Base-by-base conservation (phyloP, 2,329 filamentous ascomycete genomes). In the Ophiostoma himal-ulmi region DNA sequence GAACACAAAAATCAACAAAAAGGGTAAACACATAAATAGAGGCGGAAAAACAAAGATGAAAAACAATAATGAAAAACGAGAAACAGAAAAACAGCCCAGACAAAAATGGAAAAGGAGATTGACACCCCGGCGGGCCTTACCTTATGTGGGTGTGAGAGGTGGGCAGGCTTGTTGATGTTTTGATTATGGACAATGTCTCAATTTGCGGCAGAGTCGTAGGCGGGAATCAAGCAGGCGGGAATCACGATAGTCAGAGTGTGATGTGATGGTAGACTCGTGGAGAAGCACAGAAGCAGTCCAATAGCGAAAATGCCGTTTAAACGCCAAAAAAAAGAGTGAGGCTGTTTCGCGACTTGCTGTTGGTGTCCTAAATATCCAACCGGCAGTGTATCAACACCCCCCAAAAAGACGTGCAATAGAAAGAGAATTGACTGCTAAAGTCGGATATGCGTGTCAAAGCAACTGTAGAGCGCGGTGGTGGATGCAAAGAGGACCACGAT, bases 301-400 rank as follows among this genome's bases (percentile, higher is more conserved):
- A 57, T 22, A 54, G 13, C 0, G 57, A 17, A 62, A 65, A 39
- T 22, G 13, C 44, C 44, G 1, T 39, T 13, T 48, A 2, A 20
- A 48, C n/a, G 52, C n/a, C 52, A 57, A 57, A 54, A 65, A 60
- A 22, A 20, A 36, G 34, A 44, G n/a, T 17, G 65, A 48, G 20
- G n/a, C 20, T 37, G 13, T 20, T 44, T 48, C 70, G 70, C 70
- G 70, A 57, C 70, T 69, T 36, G 39, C 14, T 57, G n/a, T n/a
- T 41, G 36, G 26, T 66, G 68, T 44, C 44, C 68, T 48, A 68
- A 68, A 68, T 72, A 74, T 72, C 73, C 72, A 74, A 71, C 11
- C 57, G 39, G 52, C 17, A 68, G 41, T 22, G 7, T 48, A 39
- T 17, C n/a, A 26, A 69, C 39, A 66, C 37, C 17, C 54, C 22